Conservation (phyloP, 495 filamentous ascomycete genomes). For the Hyaloscypha finlandica region DNA sequence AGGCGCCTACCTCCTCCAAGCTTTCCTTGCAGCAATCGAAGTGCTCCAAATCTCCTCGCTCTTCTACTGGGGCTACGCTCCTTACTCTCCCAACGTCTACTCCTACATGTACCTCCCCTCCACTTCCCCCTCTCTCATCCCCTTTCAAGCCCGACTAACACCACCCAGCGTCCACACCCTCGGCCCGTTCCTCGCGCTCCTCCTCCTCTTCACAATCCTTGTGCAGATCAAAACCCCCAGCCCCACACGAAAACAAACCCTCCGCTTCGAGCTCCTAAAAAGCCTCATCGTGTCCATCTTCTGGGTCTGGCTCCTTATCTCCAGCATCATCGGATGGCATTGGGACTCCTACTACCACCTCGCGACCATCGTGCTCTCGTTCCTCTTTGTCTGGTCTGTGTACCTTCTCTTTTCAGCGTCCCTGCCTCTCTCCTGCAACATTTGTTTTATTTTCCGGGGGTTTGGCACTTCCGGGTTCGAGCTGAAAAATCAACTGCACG, state of each 20-base stretch:
- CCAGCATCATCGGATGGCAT: neutral
- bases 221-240: neutral
- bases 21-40: neutral
- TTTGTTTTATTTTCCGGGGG: neutral
- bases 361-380: neutral
- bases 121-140: neutral
- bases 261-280: neutral
- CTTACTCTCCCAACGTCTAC: neutral
- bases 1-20: neutral
- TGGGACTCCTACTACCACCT: neutral
- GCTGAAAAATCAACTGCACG: neutral
- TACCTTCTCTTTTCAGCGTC: neutral
- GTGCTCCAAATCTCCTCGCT: neutral
- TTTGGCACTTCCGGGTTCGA: neutral
- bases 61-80: neutral
- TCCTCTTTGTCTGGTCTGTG: neutral
- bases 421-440: too few species aligned
- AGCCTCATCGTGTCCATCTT: neutral
- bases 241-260: slow-evolving; percentile 2
- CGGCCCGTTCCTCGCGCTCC: neutral
- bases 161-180: neutral
- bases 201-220: neutral
- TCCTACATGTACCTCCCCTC: neutral
- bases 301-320: neutral
- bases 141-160: neutral